A percentile compares a stretch with the other conserved stretches of the same genome.
phyloP scores from a whole-genome alignment of 2,329 filamentous ascomycete species.

The Paraphoma sp. region DNA sequence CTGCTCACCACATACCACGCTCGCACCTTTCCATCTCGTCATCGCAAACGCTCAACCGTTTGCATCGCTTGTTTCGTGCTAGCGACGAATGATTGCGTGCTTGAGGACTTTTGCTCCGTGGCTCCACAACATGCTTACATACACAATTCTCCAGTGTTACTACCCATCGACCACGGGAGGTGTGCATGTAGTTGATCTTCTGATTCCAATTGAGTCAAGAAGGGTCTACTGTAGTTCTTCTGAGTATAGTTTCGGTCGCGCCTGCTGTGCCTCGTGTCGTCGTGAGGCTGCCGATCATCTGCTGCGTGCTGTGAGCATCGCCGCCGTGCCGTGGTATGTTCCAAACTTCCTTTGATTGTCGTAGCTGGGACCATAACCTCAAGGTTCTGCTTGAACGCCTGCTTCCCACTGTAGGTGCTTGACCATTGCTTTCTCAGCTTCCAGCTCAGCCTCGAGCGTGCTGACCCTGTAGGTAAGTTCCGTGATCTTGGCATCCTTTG shows the following conservation, averaged over 20 bases:
- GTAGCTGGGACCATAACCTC: neutral
- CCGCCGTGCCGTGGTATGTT: too few relatives aligned
- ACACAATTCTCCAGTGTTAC: too few relatives aligned
- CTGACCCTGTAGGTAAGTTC: slow-evolving; percentile 71
- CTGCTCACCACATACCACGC: slow-evolving; percentile 5
- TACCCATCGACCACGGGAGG: too few relatives aligned
- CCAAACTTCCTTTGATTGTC: too few relatives aligned
- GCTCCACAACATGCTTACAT: neutral
- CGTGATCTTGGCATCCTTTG: slow-evolving; percentile 69
- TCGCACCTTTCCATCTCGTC: neutral
- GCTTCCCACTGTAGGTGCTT: slow-evolving; percentile 33
- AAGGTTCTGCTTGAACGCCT: slow-evolving; percentile 3
- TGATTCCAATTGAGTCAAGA: too few relatives aligned
- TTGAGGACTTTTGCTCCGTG: neutral
- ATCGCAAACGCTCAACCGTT: neutral
- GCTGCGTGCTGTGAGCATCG: too few relatives aligned
- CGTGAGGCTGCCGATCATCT: too few relatives aligned
- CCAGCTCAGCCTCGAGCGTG: slow-evolving; percentile 61
- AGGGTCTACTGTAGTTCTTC: too few relatives aligned
- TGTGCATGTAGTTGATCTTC: too few relatives aligned
- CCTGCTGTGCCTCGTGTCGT: too few relatives aligned
- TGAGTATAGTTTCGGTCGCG: too few relatives aligned
- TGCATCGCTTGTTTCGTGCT: slow-evolving; percentile 10
- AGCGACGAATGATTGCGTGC: slow-evolving; percentile 6
- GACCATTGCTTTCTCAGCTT: slow-evolving; percentile 57